Evolutionary conservation across 176 grass and related monocot species (phyloP).

Genomic region (Oryza brachyantha): DNA sequence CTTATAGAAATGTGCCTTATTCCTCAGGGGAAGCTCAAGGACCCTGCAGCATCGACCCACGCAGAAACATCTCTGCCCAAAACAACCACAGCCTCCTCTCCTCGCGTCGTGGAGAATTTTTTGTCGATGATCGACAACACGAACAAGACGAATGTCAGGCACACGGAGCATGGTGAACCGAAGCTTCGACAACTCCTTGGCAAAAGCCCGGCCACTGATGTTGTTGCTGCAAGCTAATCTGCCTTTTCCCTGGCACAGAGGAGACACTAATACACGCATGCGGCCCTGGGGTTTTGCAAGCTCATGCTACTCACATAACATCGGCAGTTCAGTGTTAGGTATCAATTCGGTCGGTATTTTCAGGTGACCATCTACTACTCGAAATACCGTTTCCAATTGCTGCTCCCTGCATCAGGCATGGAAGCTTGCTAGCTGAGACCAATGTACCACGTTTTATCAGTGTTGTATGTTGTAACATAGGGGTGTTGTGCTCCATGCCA

Average conservation of each 20-base stretch:
- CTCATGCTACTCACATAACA: constrained; percentile 38
- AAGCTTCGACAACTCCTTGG: constrained; percentile 59
- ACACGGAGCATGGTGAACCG: constrained; percentile 40
- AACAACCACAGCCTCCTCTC: constrained; percentile 14
- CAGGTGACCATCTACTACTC: constrained; percentile 33
- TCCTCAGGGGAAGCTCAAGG: constrained; percentile 53
- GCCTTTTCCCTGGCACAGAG: not conserved
- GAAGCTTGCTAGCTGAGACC: not conserved
- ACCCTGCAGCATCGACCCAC: not conserved
- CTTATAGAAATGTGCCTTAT: not conserved
- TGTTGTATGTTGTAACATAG: constrained; percentile 48
- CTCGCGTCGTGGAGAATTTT: constrained; percentile 50
- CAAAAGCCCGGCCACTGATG: constrained; percentile 37
- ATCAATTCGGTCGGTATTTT: constrained; percentile 35
- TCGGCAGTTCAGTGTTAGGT: constrained; percentile 27
- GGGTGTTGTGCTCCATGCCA: constrained; percentile 43
- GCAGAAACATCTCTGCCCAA: constrained; percentile 19
- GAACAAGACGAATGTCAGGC: not conserved
- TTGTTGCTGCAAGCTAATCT: constrained; percentile 43
- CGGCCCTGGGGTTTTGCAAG: constrained; percentile 31
- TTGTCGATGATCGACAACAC: constrained; percentile 67
- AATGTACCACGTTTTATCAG: constrained; percentile 8
- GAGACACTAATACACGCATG: constrained; percentile 23
- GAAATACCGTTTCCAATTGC: not conserved
- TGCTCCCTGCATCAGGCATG: not conserved